Evolutionary conservation across 306 rosid species (phyloP), one percentile per base, ranked within the genome.

Genomic region (Glycyrrhiza uralensis): DNA sequence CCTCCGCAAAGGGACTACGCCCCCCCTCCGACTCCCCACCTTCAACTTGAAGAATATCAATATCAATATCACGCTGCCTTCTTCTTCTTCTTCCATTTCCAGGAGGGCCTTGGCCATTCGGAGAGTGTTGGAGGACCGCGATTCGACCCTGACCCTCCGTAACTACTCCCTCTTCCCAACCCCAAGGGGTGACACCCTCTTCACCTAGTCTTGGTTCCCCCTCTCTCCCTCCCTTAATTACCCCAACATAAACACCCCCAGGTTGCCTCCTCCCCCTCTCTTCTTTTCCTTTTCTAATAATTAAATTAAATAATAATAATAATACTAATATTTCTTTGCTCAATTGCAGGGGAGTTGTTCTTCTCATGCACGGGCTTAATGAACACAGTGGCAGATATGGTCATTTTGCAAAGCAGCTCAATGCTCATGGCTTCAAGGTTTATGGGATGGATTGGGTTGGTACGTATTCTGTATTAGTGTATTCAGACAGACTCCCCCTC

Each of bases 401-500:
- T 71, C 54, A 71, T 71, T 89, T 92, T 72, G 96, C 96, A 13
- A 92, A 87, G 81, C 83, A 77, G 58, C 85, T 92, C 71, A 92
- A 87, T 82, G 87, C 88, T 42, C 75, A 81, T 64, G 94, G 96
- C 63, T 92, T 47, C 69, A 92, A 87, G 88, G 96, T 86, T 72
- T 87, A 84, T 35, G 97, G 84, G 50, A 89, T 92, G 90, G 97
- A 92, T 75, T 92, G 97, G 97, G 74, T 89, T 83, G 97, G 97
- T 92, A 76, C 82, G 89, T 15, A 10, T 22, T 30, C 26, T 47
- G 30, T 11, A 2, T 35, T n/a, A n/a, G n/a, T n/a, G n/a, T n/a
- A n/a, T n/a, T n/a, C n/a, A n/a, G n/a, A n/a, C n/a, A n/a, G n/a
- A n/a, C n/a, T n/a, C n/a, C n/a, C n/a, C n/a, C n/a, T n/a, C n/a